Evolutionary conservation across 2,329 filamentous ascomycete species (phyloP).

Genomic region (Colletotrichum lindemuthianum): DNA sequence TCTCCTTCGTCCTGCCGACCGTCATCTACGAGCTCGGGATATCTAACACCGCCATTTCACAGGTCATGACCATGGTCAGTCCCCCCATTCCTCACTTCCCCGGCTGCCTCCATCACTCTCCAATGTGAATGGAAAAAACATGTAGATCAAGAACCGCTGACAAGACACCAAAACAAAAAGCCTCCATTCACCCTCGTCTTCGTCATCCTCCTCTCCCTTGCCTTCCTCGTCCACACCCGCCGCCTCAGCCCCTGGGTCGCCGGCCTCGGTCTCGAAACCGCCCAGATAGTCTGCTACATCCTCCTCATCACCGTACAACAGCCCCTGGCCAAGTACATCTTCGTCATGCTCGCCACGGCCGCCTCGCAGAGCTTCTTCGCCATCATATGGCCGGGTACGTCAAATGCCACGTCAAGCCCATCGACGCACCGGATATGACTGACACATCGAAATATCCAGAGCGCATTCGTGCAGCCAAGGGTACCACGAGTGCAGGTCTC

Average conservation of each 20-base stretch:
- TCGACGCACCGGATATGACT: background rate
- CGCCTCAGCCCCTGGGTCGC: slow-evolving; percentile 40
- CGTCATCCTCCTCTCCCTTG: slow-evolving; percentile 40
- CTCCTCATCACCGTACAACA: slow-evolving; percentile 49
- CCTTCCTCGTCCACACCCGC: slow-evolving; percentile 38
- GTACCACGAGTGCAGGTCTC: slow-evolving; percentile 50
- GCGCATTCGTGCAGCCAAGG: slow-evolving; percentile 49
- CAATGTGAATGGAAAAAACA: too few relatives aligned
- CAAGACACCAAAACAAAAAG: background rate
- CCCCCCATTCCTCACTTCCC: background rate
- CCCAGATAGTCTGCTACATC: slow-evolving; percentile 50
- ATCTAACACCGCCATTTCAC: slow-evolving; percentile 41
- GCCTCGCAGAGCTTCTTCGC: slow-evolving; percentile 51
- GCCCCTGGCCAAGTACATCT: slow-evolving; percentile 47
- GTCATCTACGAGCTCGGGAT: slow-evolving; percentile 44
- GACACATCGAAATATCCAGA: slow-evolving; percentile 37
- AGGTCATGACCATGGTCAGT: slow-evolving; percentile 42
- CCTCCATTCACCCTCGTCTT: slow-evolving; percentile 40
- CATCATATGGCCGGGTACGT: slow-evolving; percentile 49
- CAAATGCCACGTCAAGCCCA: accelerated
- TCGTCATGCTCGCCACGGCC: slow-evolving; percentile 51
- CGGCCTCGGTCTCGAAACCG: slow-evolving; percentile 43
- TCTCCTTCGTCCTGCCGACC: slow-evolving; percentile 41
- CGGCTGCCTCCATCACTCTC: background rate
- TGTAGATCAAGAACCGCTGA: too few relatives aligned